phyloP scores from a whole-genome alignment of 2,329 filamentous ascomycete species.

The Cladosporium sp. region DNA sequence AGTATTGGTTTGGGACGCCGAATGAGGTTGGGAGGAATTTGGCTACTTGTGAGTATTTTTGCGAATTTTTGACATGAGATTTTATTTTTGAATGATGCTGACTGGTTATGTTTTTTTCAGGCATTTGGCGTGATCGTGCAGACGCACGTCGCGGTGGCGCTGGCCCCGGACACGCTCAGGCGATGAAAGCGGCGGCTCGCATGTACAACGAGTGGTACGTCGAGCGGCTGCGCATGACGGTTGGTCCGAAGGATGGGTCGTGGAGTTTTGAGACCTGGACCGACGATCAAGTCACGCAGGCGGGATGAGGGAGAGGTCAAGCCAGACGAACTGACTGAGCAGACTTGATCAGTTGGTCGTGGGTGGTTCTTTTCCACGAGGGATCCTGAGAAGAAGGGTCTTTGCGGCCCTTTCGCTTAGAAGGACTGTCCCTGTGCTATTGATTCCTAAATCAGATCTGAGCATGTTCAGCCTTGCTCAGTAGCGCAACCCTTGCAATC shows the following conservation, averaged over 20 bases:
- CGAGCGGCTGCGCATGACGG: conserved; percentile 11
- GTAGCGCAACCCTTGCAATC: no score
- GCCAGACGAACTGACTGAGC: no score
- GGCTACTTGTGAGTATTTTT: conserved; percentile 59
- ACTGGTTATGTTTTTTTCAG: conserved; percentile 33
- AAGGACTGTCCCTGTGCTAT: no score
- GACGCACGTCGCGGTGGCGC: conserved; percentile 56
- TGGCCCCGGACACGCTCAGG: conserved; percentile 49
- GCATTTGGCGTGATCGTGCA: conserved; percentile 59
- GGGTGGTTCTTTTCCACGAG: no score
- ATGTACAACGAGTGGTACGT: conserved; percentile 16
- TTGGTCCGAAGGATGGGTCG: conserved; percentile 5
- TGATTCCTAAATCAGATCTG: no score
- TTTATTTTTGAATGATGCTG: background rate
- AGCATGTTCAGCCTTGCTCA: no score
- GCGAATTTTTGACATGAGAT: background rate
- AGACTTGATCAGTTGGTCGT: no score
- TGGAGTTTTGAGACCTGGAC: conserved; percentile 13
- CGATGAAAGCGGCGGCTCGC: conserved; percentile 9
- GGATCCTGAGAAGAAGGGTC: no score
- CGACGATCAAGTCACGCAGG: background rate
- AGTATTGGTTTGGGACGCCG: conserved; percentile 85
- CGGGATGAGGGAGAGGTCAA: no score
- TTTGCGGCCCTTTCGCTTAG: no score
- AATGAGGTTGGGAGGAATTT: conserved; percentile 69